Conservation (phyloP, 2,329 filamentous ascomycete genomes). For the Coniochaeta sp. region DNA sequence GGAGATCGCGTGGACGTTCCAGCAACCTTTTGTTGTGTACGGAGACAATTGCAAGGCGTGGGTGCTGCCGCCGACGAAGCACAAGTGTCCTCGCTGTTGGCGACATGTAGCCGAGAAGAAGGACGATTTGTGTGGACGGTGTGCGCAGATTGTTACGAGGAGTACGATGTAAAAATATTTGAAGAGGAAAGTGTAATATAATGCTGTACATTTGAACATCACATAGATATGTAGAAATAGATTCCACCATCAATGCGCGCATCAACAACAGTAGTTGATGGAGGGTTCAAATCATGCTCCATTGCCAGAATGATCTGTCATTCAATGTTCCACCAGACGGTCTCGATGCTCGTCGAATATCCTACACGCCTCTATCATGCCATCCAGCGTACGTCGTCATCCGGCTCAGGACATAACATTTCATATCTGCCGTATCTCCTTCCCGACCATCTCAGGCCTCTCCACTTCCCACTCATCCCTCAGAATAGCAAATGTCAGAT, state of each 20-base stretch:
- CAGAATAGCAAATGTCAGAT: constrained; percentile 80
- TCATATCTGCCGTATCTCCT: constrained; percentile 72
- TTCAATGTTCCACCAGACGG: neutral
- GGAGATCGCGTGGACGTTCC: constrained; percentile 30
- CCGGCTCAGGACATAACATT: neutral
- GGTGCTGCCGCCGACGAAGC: constrained; percentile 39
- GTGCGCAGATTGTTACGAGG: constrained; percentile 53
- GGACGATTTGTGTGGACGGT: constrained; percentile 64
- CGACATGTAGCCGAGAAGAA: constrained; percentile 64
- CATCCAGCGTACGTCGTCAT: neutral
- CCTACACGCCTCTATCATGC: neutral
- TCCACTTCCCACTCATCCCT: constrained; percentile 93
- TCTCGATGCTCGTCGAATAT: neutral
- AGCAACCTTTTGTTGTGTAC: constrained; percentile 32
- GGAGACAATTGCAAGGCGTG: constrained; percentile 29
- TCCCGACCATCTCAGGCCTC: constrained; percentile 80
- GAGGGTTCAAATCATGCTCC: neutral
- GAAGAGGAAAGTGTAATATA: neutral
- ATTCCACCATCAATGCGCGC: neutral
- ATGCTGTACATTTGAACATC: neutral
- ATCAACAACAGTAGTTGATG: neutral
- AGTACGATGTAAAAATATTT: neutral
- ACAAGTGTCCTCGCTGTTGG: constrained; percentile 89
- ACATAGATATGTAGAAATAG: neutral
- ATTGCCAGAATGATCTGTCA: neutral